Base-by-base conservation (phyloP, 768 basidiomycete species). In the Mycena sanguinolenta region DNA sequence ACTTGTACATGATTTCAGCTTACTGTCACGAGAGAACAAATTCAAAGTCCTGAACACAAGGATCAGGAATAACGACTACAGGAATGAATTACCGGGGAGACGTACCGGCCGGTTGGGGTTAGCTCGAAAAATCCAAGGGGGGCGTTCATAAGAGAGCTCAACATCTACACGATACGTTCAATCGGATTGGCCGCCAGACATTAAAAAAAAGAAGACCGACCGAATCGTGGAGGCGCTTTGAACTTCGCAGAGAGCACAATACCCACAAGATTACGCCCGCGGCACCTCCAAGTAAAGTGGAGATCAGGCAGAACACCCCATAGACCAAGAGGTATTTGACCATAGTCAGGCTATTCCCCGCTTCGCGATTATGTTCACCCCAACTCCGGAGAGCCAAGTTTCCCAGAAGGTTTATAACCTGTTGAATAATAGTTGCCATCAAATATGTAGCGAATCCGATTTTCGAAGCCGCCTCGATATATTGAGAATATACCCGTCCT, bases 71-170 rank as follows among this genome's bases (percentile, higher is more conserved):
- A n/a, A 53, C 12, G 9, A 42, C n/a, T 6, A 4, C 49, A 50
- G 32, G 4, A 7, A 42, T 8, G n/a, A 30, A 27, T 42, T n/a
- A 34, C 32, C 10, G 30, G 4, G 25, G 30, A 10, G 39, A 62
- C 46, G 58, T 73, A 92, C 93, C 92, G 88, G 73, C 95, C 95
- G 19, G 89, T 91, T 2, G 96, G 97, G 0, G 96, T 98, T 63
- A 86, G 81, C 79, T 98, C 97, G 77, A 98, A 99, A 84, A 95
- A 98, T 73, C 89, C 90, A 73, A 97, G 79, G 0, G 95, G 95
- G 0, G 95, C 92, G 28, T 87, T 88, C 84, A 99, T 90, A 38
- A 99, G 86, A 3, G 95, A 88, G 55, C 88, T 76, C 74, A 95
- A 80, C 93, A 95, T 95, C 92, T 94, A 69, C 21, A 17, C 21